phyloP scores from a whole-genome alignment of 768 basidiomycete genomes.

The Leccinum imitatum region DNA sequence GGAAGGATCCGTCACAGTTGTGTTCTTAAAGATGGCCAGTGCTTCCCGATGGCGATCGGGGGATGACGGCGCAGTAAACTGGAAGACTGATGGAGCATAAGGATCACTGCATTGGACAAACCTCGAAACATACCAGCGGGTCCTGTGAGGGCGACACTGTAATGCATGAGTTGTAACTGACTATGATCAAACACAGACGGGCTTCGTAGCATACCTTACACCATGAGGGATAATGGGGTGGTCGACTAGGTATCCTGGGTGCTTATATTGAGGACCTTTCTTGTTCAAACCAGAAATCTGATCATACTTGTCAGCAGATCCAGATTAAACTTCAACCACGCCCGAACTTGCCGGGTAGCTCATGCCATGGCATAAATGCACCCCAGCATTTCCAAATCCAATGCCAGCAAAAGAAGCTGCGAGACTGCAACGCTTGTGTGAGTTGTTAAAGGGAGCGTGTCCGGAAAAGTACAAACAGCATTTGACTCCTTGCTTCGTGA shows the following conservation, averaged over 20 bases:
- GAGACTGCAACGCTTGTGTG: constrained; percentile 46
- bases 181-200: not conserved
- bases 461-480: constrained; percentile 62
- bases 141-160: constrained; percentile 82
- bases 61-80: constrained; percentile 92
- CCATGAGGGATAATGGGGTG: constrained; percentile 94
- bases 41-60: constrained; percentile 90
- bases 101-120: not conserved
- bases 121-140: constrained; percentile 60
- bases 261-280: constrained; percentile 87
- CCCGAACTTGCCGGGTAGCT: constrained; percentile 67
- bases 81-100: constrained; percentile 61
- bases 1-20: constrained; percentile 63
- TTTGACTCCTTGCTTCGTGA: constrained; percentile 80
- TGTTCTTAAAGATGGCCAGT: constrained; percentile 76
- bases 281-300: constrained; percentile 95
- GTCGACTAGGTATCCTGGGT: constrained; percentile 84
- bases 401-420: constrained; percentile 95
- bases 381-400: constrained; percentile 92
- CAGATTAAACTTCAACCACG: not conserved
- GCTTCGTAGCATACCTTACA: constrained; percentile 49
- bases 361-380: constrained; percentile 88
- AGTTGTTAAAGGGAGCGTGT: not conserved
- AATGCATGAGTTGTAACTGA: constrained; percentile 8
- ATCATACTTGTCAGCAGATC: constrained; percentile 2